A percentile compares a stretch with the other conserved stretches of the same genome.
phyloP scores from a whole-genome alignment of 2,329 filamentous ascomycete genomes.

The Tolypocladium endophyticum region DNA sequence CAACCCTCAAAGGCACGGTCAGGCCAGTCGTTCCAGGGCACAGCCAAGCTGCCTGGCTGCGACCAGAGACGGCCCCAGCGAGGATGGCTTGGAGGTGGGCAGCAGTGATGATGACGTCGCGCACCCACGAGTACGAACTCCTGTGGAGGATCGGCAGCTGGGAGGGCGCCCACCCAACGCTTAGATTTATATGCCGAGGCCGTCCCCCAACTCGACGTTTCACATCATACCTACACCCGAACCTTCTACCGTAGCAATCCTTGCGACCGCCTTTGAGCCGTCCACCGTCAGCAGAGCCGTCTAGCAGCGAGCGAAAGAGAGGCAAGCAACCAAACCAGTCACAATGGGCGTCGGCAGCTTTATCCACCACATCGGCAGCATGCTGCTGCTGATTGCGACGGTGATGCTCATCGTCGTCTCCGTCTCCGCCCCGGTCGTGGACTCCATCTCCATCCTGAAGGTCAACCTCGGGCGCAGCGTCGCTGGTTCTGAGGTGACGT shows the following conservation, averaged over 20 bases:
- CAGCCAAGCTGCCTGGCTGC: neutral
- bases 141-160: neutral
- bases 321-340: conserved; percentile 4
- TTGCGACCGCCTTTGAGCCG: neutral
- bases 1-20: neutral
- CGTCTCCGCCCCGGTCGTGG: conserved; percentile 48
- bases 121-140: neutral
- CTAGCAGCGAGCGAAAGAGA: neutral
- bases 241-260: neutral
- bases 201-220: neutral
- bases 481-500: conserved; percentile 29
- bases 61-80: neutral
- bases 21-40: neutral
- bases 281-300: neutral
- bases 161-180: neutral
- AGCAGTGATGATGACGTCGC: neutral
- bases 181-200: conserved; percentile 5
- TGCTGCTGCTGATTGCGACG: conserved; percentile 43
- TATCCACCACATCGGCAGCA: conserved; percentile 47
- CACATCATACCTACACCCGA: neutral
- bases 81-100: neutral
- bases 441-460: conserved; percentile 41
- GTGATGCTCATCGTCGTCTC: conserved; percentile 47
- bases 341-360: conserved; percentile 38
- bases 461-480: conserved; percentile 33